Percentiles rank a stretch among this genome's conserved stretches.
Conservation (phyloP, 805 yeast genomes). For the Clavispora santaluciae region DNA sequence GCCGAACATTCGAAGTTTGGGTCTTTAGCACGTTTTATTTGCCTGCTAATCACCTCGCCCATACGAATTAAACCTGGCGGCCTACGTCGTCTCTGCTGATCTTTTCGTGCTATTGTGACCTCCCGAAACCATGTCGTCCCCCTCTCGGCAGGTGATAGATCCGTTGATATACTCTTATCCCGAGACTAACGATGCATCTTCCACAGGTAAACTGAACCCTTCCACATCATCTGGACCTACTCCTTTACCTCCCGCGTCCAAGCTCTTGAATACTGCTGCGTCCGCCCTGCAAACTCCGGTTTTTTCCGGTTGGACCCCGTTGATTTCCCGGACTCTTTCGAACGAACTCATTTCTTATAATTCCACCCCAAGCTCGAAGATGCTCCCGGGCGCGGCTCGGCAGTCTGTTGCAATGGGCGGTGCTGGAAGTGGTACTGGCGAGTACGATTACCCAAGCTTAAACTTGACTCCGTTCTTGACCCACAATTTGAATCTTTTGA, state of each 20-base stretch:
- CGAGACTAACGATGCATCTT: constrained; percentile 1
- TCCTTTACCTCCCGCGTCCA: constrained; percentile 6
- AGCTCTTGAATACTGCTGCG: background rate
- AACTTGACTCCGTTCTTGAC: constrained; percentile 40
- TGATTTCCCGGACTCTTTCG: constrained; percentile 33
- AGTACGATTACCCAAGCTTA: constrained; percentile 30
- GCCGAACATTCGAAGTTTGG: background rate
- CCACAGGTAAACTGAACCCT: background rate
- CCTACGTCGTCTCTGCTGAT: background rate
- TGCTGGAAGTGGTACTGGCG: constrained; percentile 4
- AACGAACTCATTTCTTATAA: constrained; percentile 32
- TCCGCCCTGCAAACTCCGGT: constrained; percentile 11
- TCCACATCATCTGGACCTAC: background rate
- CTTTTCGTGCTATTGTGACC: background rate
- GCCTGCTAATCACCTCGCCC: background rate
- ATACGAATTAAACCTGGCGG: background rate
- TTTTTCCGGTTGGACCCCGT: constrained; percentile 42
- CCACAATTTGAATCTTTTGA: constrained; percentile 26
- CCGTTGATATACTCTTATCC: constrained; percentile 27
- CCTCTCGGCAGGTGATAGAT: constrained; percentile 29
- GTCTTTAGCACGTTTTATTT: background rate
- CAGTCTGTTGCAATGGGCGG: constrained; percentile 4
- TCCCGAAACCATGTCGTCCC: constrained; percentile 25
- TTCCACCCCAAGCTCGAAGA: constrained; percentile 34
- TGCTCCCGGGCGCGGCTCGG: constrained; percentile 13